phyloP scores from a whole-genome alignment of 345 rosid genomes.

The Luvunga scandens region DNA sequence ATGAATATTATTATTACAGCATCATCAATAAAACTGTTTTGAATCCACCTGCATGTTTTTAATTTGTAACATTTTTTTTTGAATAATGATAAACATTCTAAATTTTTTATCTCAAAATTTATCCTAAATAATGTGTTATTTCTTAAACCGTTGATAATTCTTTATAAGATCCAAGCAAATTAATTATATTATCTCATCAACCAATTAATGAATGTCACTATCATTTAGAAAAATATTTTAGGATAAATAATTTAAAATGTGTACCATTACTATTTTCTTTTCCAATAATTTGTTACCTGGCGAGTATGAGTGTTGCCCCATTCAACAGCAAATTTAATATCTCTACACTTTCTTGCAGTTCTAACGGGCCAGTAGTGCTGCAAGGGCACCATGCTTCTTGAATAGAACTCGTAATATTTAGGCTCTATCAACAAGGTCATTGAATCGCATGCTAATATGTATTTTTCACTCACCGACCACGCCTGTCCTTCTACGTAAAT shows the following conservation, averaged over 20 bases:
- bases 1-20: too few relatives aligned
- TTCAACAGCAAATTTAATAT: constrained; percentile 33
- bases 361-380: constrained; percentile 42
- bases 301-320: constrained; percentile 34
- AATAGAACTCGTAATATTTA: constrained; percentile 30
- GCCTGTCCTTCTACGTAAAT: constrained; percentile 35
- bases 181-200: too few relatives aligned
- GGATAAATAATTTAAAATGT: too few relatives aligned
- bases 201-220: too few relatives aligned
- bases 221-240: rapidly evolving
- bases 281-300: constrained; percentile 10
- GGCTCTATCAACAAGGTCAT: constrained; percentile 31
- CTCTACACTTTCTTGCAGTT: constrained; percentile 11
- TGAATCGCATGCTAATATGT: constrained; percentile 37
- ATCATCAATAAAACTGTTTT: background rate
- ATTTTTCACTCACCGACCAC: constrained; percentile 45
- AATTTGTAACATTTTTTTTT: too few relatives aligned
- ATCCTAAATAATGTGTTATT: too few relatives aligned
- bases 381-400: constrained; percentile 31
- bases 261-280: too few relatives aligned
- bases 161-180: too few relatives aligned
- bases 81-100: too few relatives aligned
- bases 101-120: rapidly evolving
- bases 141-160: too few relatives aligned
- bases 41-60: background rate